Base-by-base conservation (phyloP, 2,329 filamentous ascomycete species). In the Apiospora hydei region DNA sequence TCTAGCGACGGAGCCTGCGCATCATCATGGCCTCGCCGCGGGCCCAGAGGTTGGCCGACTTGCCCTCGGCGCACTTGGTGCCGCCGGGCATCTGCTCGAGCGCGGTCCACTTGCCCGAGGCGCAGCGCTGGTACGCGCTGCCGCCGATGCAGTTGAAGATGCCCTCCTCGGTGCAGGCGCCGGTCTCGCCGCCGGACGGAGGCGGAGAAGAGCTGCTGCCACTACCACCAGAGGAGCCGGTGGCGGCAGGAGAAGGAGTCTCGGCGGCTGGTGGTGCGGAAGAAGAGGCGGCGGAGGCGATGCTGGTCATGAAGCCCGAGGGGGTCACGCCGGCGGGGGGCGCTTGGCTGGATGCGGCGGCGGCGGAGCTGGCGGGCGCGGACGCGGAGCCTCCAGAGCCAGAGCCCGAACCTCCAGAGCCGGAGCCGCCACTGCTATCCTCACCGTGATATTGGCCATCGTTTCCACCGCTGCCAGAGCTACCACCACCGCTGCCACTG, bases 121-220 rank as follows among this genome's bases (percentile, higher is more conserved):
- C 88, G 72, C 88, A 90, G 69, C 87, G 87, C 79, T 90, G 88
- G 84, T 84, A 90, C 0, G 84, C 83, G 0, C 77, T 81, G 18
- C 87, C 86, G 0, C 78, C 81, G 10, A 89, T 80, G 75, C 88
- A 90, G 82, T 89, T 89, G 85, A 85, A 90, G 16, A 79, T 77
- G 2, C 88, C 88, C 69, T 89, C 87, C 0, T 74, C 66, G 10
- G 83, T 76, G 79, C 88, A 90, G 0, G 85, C 80, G 30, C 84
- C 68, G 51, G 8, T 24, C 51, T 30, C 34, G 26, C 34, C 69
- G 14, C 69, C 68, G 57, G 24, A 4, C 21, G 41, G 51, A 18
- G 67, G 8, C n/a, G 41, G 43, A 1, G 24, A 26, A 24, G 44
- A 21, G 41, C 24, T 30, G 41, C 24, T 30, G 67, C 21, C 47